Evolutionary conservation across 805 yeast genomes (phyloP), one percentile per base, ranked within the genome.

Genomic region (Saturnispora quitensis): DNA sequence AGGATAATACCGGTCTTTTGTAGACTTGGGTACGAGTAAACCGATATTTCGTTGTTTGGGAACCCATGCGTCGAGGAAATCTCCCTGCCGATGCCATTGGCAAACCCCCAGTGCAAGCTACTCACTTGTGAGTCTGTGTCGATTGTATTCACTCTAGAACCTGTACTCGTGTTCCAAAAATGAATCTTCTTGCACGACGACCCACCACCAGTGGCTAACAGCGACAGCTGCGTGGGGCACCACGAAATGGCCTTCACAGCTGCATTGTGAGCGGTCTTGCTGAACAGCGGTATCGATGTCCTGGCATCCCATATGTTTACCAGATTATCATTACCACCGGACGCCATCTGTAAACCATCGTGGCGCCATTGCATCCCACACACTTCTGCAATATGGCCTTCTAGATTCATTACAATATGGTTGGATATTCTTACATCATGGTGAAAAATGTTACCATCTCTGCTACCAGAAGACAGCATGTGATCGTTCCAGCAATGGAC

Each of bases 141-240:
- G 22, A 91, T 85, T 9, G 93, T 77, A 58, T 89, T 88, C 35
- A 87, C 80, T 55, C 95, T 73, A 1, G 90, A 80, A 1, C 98
- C 99, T 0, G 95, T 87, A 18, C 87, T 79, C 3, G 97, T 81
- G 68, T 93, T 93, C 98, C 98, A 93, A 68, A 93, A 88, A 68
- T 91, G 91, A 53, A 91, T 86, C 45, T 83, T 78, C 63, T 82
- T 84, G 68, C 93, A 97, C 33, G 86, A 78, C 12, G 95, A 84
- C 15, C 99, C 99, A 49, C 99, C 99, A 6, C 98, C 99, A 3
- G 97, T 85, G n/a, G 97, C 97, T 49, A 91, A 73, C 50, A 90
- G 68, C 54, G 86, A 84, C 31, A 71, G 71, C 59, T 88, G 91
- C 65, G 84, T 84, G 2, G 98, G 98, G 63, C 95, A 86, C 97